These are phyloP conservation scores for Solanum neorickii DNA, from an alignment of 257 asterid genomes.

Conservation along the genomic window DNA sequence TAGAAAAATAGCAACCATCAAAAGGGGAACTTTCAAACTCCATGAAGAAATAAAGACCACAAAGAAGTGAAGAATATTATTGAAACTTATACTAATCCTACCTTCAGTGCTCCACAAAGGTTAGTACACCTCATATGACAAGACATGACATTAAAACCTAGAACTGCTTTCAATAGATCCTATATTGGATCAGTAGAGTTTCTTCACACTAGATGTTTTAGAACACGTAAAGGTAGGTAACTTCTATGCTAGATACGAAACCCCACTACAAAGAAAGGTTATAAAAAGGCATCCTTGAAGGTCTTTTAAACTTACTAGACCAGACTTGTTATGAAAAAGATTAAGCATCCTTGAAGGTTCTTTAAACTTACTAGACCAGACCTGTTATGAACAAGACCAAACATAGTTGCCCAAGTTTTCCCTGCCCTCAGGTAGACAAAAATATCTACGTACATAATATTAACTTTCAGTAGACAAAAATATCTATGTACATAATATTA, in stretches of 20 bases:
- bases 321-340: not conserved
- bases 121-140: not conserved
- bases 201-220: not conserved
- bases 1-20: not conserved
- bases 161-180: not conserved
- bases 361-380: not conserved
- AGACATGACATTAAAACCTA: not conserved
- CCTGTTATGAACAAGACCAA: not conserved
- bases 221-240: not conserved
- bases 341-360: not conserved
- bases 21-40: not conserved
- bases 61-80: not conserved
- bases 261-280: not conserved
- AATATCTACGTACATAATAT: not conserved
- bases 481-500: not conserved
- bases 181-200: not conserved
- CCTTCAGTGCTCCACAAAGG: not conserved
- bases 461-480: not conserved
- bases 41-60: not conserved
- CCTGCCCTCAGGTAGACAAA: not conserved
- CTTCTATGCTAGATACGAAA: not conserved
- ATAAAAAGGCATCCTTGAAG: not conserved
- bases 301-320: not conserved
- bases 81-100: not conserved
- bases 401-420: not conserved